Evolutionary conservation across 495 filamentous ascomycete species (phyloP), one percentile per base, ranked within the genome.

Genomic region (Talaromyces wortmannii): DNA sequence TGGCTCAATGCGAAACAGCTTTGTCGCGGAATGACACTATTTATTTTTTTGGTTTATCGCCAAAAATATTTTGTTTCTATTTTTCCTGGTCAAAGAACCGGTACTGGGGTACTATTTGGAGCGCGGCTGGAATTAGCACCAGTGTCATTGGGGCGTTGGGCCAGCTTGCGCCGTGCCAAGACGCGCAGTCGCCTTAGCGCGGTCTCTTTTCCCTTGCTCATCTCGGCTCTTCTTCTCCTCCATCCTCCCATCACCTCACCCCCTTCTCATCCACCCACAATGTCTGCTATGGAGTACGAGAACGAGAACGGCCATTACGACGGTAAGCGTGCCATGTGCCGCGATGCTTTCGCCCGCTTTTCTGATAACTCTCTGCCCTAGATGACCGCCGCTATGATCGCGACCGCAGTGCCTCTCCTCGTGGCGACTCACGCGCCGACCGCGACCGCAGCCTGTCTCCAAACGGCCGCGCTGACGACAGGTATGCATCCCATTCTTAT

Each of bases 371-470:
- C 17, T 42, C 13, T 50, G 5, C 32, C 56, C 54, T 56, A 89
- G 90, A 92, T 63, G 90, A 90, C 63, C 83, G 87, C 63, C 87
- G 88, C 61, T 92, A 89, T 64, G 87, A 91, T 56, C 89, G 87
- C 68, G 84, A 92, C 57, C 89, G 94, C 67, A 96, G 91, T 77
- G 91, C 92, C 57, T 97, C 95, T 65, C 94, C 94, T 65, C 89
- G 90, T 67, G 83, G 83, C 55, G 76, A 82, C 59, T 79, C 80
- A 60, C 87, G 86, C 60, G 88, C 85, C 58, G 84, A 80, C 56
- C 86, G 88, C 66, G 85, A 85, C 62, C 84, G 88, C 60, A 91
- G 87, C 68, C 83, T 86, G 60, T 92, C 88, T 45, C 88, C 88
- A 29, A 82, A 81, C 57, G 84, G 78, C 61, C 82, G 82, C 55